Percentiles rank a stretch among this genome's conserved stretches.
Evolutionary conservation across 495 filamentous ascomycete species (phyloP).

Genomic region (Penicillium robsamsonii): DNA sequence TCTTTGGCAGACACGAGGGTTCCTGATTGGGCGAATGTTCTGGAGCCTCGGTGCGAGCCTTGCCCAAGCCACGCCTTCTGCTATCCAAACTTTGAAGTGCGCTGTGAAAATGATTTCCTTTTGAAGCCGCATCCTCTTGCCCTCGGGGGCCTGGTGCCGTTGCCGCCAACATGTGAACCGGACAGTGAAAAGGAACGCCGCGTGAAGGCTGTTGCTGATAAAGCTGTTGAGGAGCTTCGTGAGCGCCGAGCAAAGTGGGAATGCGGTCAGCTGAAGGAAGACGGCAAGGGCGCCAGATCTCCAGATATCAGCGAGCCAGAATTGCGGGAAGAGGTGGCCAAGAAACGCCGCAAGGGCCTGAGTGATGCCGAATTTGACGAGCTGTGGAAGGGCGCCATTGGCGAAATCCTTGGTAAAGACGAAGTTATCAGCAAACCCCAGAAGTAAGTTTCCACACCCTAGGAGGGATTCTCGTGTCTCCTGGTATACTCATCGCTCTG

Average conservation of each 20-base stretch:
- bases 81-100: conserved; percentile 68
- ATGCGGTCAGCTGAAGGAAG: conserved; percentile 72
- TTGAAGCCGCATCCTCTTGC: conserved; percentile 81
- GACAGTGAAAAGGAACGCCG: conserved; percentile 88
- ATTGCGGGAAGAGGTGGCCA: conserved; percentile 69
- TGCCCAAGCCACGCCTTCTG: conserved; percentile 92
- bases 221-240: conserved; percentile 81
- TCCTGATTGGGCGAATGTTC: conserved; percentile 63
- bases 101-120: conserved; percentile 85
- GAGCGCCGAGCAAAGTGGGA: conserved; percentile 85
- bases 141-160: conserved; percentile 73
- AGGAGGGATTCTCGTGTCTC: conserved; percentile 32
- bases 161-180: conserved; percentile 91
- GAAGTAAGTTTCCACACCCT: conserved; percentile 64
- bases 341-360: conserved; percentile 75
- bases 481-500: conserved; percentile 18
- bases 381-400: conserved; percentile 81
- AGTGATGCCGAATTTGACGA: conserved; percentile 87
- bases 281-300: conserved; percentile 55
- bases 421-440: conserved; percentile 70
- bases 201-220: conserved; percentile 83
- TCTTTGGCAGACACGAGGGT: conserved; percentile 52
- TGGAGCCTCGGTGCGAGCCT: conserved; percentile 83
- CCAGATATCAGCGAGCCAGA: conserved; percentile 71
- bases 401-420: conserved; percentile 76